Evolutionary conservation across 148 eudicot species (phyloP), one percentile per base, ranked within the genome.

Genomic region (Rhododendron kiyosumense): DNA sequence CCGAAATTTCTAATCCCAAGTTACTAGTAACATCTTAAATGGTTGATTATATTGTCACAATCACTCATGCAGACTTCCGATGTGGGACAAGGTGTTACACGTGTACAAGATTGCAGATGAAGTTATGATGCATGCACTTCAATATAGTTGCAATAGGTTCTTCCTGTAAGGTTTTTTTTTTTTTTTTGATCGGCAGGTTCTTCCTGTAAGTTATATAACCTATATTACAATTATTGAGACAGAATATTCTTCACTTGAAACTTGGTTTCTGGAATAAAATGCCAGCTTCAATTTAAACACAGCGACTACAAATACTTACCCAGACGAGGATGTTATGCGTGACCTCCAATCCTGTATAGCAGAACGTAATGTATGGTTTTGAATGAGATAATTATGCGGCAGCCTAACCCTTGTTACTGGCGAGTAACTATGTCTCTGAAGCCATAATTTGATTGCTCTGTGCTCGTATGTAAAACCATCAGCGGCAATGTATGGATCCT

Each of bases 381-480:
- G 98, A 46, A 91, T 92, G 26, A 96, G 90, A 57, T 36, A 69
- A 76, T 86, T 91, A 88, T 95, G 94, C 82, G 83, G 87, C 86
- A 96, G 79, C 74, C 85, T 90, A 49, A 49, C 87, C 83, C 90
- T 91, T 83, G 96, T 95, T 49, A 95, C 94, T 3, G 98, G 98
- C 0, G 99, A 95, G 83, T 88, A 84, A 67, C 89, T 88, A 34
- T 94, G 92, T 36, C 85, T 91, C 85, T 91, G 91, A 10, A 96
- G 90, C 99, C 99, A 96, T 81, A 88, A 88, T 81, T 90, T 91
- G 85, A 96, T 96, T 38, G 99, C 99, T 79, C 89, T 88, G 18
- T 91, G 92, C 89, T 96, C 99, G 59, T 96, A 96, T 20, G 98
- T 91, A 85, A 90, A 96, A 77, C 99, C 98, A 89, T 96, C 99